Conservation (phyloP, 176 grass and related monocot genomes). For the Ampelocalamus luodianensis region DNA sequence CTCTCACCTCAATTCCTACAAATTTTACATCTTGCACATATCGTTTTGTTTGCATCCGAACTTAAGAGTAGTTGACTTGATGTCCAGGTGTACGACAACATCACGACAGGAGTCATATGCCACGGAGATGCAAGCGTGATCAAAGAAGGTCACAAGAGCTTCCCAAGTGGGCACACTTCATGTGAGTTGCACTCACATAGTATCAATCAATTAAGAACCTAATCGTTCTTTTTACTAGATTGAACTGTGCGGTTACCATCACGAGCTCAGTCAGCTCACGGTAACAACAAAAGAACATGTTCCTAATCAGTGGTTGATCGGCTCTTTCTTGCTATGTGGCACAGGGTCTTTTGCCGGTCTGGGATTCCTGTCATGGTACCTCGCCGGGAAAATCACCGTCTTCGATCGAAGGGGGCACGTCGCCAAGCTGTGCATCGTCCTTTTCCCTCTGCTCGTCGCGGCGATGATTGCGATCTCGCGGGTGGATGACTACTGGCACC, state of each 20-base stretch:
- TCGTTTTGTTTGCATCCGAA: background rate
- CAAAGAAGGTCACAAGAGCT: conserved; percentile 71
- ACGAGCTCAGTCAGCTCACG: background rate
- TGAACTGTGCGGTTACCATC: background rate
- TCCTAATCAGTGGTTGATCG: background rate
- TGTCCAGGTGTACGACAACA: conserved; percentile 48
- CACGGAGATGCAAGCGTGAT: conserved; percentile 50
- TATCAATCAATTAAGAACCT: too few relatives aligned
- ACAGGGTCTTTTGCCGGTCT: conserved; percentile 78
- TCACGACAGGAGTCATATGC: conserved; percentile 49
- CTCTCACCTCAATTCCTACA: background rate
- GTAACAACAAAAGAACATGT: background rate
- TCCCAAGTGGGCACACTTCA: conserved; percentile 62
- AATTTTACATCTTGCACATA: background rate
- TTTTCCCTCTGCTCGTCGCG: conserved; percentile 61
- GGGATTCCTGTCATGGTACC: conserved; percentile 69
- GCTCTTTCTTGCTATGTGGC: background rate
- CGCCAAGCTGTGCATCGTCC: conserved; percentile 67
- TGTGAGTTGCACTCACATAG: conserved; percentile 31
- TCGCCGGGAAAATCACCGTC: conserved; percentile 61
- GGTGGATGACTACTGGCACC: conserved; percentile 85
- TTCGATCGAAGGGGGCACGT: conserved; percentile 67
- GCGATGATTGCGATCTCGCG: conserved; percentile 56
- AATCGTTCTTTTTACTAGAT: background rate
- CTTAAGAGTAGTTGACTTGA: background rate